Conservation (phyloP, 768 basidiomycete genomes). For the Calocera viscosa region DNA sequence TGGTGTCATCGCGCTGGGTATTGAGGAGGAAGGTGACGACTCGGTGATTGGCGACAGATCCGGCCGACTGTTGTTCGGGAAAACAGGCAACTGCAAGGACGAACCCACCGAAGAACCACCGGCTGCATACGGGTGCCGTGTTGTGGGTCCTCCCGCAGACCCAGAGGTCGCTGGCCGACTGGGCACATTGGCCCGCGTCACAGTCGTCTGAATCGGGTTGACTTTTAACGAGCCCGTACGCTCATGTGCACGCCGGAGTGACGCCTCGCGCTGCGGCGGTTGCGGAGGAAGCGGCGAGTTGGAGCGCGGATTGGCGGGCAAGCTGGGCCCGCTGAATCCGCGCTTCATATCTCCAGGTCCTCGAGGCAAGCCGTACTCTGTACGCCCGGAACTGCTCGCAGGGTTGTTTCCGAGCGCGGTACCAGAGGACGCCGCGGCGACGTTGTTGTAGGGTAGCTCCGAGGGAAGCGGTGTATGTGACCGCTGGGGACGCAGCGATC, state of each 20-base stretch:
- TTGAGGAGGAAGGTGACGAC: constrained; percentile 14
- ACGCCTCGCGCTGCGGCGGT: constrained; percentile 27
- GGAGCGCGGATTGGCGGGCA: constrained; percentile 19
- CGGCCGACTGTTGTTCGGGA: constrained; percentile 10
- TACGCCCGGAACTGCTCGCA: not conserved
- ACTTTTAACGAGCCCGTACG: not conserved
- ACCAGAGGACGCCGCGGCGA: not conserved
- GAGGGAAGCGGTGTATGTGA: not conserved
- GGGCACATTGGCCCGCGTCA: not conserved
- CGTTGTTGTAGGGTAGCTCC: not conserved
- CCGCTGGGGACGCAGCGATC: not conserved
- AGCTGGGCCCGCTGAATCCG: not conserved
- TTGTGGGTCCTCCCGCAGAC: not conserved
- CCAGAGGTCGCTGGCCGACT: not conserved
- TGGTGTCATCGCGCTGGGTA: not conserved
- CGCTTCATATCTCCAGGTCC: constrained; percentile 31
- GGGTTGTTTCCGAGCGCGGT: not conserved
- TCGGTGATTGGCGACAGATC: constrained; percentile 20
- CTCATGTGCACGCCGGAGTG: constrained; percentile 8
- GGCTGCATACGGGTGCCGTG: not conserved
- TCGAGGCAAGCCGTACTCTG: constrained; percentile 43
- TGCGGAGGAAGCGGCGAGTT: constrained; percentile 32
- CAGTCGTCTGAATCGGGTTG: constrained; percentile 4
- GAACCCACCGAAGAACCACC: not conserved
- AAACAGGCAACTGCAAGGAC: not conserved